Conservation (phyloP, 805 yeast species). For the Saccharomyces kudriavzevii region DNA sequence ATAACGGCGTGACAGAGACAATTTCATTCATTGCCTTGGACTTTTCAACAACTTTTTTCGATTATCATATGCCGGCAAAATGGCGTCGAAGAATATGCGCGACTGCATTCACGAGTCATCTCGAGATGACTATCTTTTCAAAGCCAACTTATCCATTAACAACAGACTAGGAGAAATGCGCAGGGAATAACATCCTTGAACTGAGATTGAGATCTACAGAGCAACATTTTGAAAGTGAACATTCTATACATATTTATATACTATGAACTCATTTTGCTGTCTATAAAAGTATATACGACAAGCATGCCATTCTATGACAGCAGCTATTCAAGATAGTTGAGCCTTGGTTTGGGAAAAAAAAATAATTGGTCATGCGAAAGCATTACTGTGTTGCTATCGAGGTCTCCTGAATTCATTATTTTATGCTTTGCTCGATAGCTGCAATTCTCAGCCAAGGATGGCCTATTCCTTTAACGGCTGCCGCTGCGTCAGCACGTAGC, state of each 20-base stretch:
- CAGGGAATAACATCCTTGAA: not conserved
- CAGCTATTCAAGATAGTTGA: no score
- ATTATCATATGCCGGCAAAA: not conserved
- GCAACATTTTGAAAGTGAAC: not conserved
- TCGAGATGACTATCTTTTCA: not conserved
- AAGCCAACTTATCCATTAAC: not conserved
- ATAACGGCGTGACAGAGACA: not conserved
- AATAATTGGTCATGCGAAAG: no score
- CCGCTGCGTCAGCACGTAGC: no score
- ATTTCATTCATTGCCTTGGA: not conserved
- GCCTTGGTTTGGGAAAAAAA: constrained; percentile 38
- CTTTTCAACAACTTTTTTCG: not conserved
- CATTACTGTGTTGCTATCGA: no score
- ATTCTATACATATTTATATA: not conserved
- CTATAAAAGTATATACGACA: no score
- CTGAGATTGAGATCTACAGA: not conserved
- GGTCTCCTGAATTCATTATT: no score
- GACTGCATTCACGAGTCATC: not conserved
- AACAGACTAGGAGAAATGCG: not conserved
- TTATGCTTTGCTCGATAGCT: no score
- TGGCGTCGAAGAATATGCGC: not conserved
- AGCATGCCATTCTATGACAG: no score
- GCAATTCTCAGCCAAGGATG: no score
- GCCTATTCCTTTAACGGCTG: no score
- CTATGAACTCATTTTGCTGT: not conserved